Evolutionary conservation across 1,139 yeast species (phyloP).

Genomic region (Kurtzmaniella quercitrusa): DNA sequence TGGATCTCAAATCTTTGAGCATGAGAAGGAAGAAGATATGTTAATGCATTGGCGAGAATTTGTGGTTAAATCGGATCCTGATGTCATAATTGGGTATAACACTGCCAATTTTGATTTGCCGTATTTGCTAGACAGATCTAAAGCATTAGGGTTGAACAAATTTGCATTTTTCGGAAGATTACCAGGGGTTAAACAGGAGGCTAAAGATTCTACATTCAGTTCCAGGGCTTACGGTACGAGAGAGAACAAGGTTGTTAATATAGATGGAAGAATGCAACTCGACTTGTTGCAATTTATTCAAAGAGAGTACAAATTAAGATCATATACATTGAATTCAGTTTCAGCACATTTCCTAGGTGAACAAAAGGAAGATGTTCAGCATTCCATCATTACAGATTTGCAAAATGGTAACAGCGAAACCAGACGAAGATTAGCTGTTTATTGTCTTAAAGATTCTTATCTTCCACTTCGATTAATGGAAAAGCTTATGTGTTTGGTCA

Average conservation of each 20-base stretch:
- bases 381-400: constrained; percentile 89
- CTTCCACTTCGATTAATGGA: constrained; percentile 83
- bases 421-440: constrained; percentile 91
- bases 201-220: constrained; percentile 77
- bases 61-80: constrained; percentile 82
- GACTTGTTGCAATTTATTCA: constrained; percentile 91
- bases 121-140: constrained; percentile 82
- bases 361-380: constrained; percentile 97
- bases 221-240: constrained; percentile 97
- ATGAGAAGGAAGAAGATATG: constrained; percentile 76
- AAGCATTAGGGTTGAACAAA: constrained; percentile 56
- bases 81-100: constrained; percentile 94
- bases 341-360: constrained; percentile 92
- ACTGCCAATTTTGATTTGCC: constrained; percentile 95
- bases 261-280: constrained; percentile 93
- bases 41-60: constrained; percentile 82
- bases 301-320: constrained; percentile 90
- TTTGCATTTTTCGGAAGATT: constrained; percentile 91
- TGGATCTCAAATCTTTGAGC: constrained; percentile 85
- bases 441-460: constrained; percentile 95
- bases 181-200: constrained; percentile 62
- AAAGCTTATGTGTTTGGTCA: constrained; percentile 92
- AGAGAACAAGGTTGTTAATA: constrained; percentile 85
- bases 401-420: constrained; percentile 93
- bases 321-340: constrained; percentile 92